A percentile compares a stretch with the other conserved stretches of the same genome.
Evolutionary conservation across 345 rosid genomes (phyloP).

Genomic region (Sisymbrium irio): DNA sequence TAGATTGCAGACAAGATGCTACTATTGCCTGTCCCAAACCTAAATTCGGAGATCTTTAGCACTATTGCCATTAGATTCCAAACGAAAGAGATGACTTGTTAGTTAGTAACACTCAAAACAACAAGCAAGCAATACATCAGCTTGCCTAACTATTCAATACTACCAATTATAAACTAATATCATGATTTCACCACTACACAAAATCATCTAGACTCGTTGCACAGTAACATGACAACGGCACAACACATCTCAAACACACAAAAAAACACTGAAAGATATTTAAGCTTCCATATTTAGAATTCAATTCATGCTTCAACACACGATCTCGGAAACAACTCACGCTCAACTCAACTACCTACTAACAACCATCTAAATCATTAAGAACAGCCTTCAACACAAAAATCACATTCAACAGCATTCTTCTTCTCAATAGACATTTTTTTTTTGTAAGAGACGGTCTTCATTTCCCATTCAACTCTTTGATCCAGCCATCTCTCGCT

Average conservation of each 20-base stretch:
- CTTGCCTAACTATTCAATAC: neutral
- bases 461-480: conserved; percentile 28
- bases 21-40: neutral
- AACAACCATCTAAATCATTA: conserved; percentile 22
- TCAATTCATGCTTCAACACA: conserved; percentile 8
- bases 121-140: neutral
- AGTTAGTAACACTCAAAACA: neutral
- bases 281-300: neutral
- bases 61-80: neutral
- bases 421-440: conserved; percentile 2
- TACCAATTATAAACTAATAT: neutral
- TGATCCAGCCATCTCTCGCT: conserved; percentile 43
- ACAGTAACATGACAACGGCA: neutral
- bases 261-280: neutral
- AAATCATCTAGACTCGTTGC: neutral
- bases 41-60: neutral
- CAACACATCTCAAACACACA: neutral
- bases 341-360: conserved; percentile 15
- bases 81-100: neutral
- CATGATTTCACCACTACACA: neutral
- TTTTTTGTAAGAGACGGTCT: neutral
- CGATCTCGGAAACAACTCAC: neutral
- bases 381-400: neutral
- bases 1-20: neutral
- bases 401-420: conserved; percentile 10